Evolutionary conservation across 192 early-diverging fungal genomes (phyloP), one percentile per base, ranked within the genome.

Genomic region (Coemansia sp.): DNA sequence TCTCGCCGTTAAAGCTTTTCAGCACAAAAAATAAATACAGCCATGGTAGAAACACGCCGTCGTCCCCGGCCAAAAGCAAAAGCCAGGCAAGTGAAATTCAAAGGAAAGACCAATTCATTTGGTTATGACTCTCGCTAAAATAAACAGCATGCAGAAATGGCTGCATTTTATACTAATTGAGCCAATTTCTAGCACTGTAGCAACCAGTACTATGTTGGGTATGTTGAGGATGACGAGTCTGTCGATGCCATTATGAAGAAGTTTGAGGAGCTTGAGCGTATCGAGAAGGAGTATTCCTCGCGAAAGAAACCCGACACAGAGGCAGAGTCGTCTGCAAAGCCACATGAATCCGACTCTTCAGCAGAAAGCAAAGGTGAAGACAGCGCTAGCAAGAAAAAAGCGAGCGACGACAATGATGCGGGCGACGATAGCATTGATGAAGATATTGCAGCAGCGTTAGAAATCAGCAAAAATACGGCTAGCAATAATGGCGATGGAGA

Each of bases 221-320:
- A 98, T 77, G 93, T 96, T 4, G 95, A 96, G 65, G 96, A 98
- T 71, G 90, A 89, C 51, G 96, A 98, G 87, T 95, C 95, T 0
- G 90, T 98, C 15, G 96, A 94, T 42, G 90, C 91, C 6, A 98
- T 98, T 64, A 98, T 98, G 96, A 93, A 93, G 71, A 98, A 98
- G 82, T 98, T 98, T 77, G 91, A 95, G 71, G 94, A 96, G 74
- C 86, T 98, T 20, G 96, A 96, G 59, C 83, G 88, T 4, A 92
- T 95, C 75, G 87, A 94, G 66, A 81, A 86, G 68, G 93, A 97
- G 75, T 85, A 94, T 70, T 87, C 81, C 1, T 70, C 70, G 23
- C 75, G 75, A 59, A 82, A 76, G 45, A 72, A 61, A 34, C 33
- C 25, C 51, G 55, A 48, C 16, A 46, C 67, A 2, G 77, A 59